These are phyloP conservation scores for Parsonsia alboflavescens DNA, from an alignment of 257 asterid species.

Conservation along the genomic window DNA sequence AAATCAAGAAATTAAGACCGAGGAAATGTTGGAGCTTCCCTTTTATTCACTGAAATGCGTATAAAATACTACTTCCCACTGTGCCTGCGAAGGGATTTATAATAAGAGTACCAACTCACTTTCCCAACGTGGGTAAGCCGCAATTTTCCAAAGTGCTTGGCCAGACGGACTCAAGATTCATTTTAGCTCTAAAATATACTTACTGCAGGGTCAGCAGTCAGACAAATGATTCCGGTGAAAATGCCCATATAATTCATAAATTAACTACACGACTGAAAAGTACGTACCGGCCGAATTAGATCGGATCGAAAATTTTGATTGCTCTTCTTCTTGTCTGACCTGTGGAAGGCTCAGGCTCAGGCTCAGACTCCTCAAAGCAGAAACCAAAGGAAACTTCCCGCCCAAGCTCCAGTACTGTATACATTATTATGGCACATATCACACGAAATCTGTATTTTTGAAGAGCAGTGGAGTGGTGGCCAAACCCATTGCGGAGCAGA, in stretches of 20 bases:
- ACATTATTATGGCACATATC: background rate
- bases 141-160: slow-evolving; percentile 8
- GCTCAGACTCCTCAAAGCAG: background rate
- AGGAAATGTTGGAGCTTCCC: too few relatives aligned
- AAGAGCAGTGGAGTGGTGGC: too few relatives aligned
- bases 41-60: too few relatives aligned
- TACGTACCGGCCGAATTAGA: background rate
- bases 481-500: background rate
- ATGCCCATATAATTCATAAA: background rate
- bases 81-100: too few relatives aligned
- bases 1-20: too few relatives aligned
- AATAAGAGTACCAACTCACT: background rate
- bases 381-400: background rate
- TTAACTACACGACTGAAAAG: too few relatives aligned
- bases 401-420: too few relatives aligned
- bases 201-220: background rate
- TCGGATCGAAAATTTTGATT: slow-evolving; percentile 5
- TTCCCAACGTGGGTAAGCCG: background rate
- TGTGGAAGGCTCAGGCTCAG: too few relatives aligned
- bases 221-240: background rate
- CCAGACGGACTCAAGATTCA: slow-evolving; percentile 34
- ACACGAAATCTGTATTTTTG: background rate
- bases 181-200: slow-evolving; percentile 27
- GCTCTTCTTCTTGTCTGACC: background rate
- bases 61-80: too few relatives aligned